Percentiles rank a stretch among this genome's conserved stretches.
Conservation (phyloP, 164 flowering plant genomes). For the Stephania japonica region DNA sequence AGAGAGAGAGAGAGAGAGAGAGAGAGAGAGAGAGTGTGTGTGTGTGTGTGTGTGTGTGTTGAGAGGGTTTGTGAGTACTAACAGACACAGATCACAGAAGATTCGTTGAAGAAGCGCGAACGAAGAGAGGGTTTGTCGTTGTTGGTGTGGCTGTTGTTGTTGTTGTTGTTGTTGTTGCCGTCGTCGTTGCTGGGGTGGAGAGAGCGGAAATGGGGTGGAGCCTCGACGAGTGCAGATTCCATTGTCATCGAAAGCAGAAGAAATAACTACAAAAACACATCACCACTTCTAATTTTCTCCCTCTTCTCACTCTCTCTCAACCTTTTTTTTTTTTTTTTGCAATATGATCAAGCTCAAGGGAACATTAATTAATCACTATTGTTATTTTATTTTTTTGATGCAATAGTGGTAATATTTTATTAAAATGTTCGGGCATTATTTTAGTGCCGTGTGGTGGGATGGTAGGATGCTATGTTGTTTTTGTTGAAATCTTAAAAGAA, state of each 20-base stretch:
- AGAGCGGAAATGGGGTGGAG: background rate
- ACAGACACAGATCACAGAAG: constrained; percentile 7
- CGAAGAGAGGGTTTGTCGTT: background rate
- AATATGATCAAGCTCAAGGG: too few species aligned
- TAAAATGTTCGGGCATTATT: too few species aligned
- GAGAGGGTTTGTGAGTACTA: background rate
- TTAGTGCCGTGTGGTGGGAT: too few species aligned
- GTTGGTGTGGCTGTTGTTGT: background rate
- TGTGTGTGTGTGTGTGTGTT: too few species aligned
- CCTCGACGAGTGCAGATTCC: background rate
- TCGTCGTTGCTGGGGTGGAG: background rate
- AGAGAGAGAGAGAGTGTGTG: background rate
- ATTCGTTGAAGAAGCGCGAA: background rate
- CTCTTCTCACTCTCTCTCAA: background rate
- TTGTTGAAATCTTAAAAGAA: too few species aligned
- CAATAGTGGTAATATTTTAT: too few species aligned
- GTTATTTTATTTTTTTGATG: too few species aligned
- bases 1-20: background rate
- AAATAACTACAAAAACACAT: background rate
- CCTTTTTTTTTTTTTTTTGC: too few species aligned
- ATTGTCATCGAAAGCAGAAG: background rate
- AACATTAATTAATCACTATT: too few species aligned
- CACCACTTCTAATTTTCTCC: background rate
- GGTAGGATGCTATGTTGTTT: too few species aligned
- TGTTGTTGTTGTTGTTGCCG: too few species aligned